A percentile compares a stretch with the other conserved stretches of the same genome.
These are phyloP conservation scores for Epithemia pelagica DNA, from an alignment of 108 stramenopile species.

Conservation along the genomic window DNA sequence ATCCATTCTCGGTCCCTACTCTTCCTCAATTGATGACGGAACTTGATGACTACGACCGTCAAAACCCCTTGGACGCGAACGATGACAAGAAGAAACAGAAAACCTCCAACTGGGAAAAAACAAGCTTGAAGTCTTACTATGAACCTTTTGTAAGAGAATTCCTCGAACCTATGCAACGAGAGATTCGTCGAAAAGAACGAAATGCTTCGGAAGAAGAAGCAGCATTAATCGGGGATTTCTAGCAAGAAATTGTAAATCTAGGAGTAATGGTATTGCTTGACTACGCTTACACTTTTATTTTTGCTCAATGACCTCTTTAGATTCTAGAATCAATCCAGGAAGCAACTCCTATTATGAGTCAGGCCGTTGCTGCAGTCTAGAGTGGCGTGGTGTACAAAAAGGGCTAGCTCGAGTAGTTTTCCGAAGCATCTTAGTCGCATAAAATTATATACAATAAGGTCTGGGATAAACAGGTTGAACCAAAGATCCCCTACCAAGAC, in stretches of 20 bases:
- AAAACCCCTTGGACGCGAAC: background rate
- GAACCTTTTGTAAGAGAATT: constrained; percentile 73
- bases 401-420: too few species aligned
- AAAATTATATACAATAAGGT: too few species aligned
- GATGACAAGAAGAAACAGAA: constrained; percentile 1
- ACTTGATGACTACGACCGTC: constrained; percentile 15
- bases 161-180: constrained; percentile 75
- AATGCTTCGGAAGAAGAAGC: constrained; percentile 67
- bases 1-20: constrained; percentile 86
- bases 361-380: too few species aligned
- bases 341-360: too few species aligned
- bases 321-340: too few species aligned
- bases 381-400: too few species aligned
- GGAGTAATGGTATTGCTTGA: too few species aligned
- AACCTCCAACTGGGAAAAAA: constrained; percentile 72
- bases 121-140: constrained; percentile 64
- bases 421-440: too few species aligned
- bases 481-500: background rate
- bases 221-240: constrained; percentile 82
- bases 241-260: too few species aligned
- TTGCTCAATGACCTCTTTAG: too few species aligned
- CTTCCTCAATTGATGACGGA: constrained; percentile 65
- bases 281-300: too few species aligned
- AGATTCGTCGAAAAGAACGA: constrained; percentile 42
- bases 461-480: background rate